A percentile compares a stretch with the other conserved stretches of the same genome.
Conservation (phyloP, 2,329 filamentous ascomycete species). For the Phyllosticta ampelicida region DNA sequence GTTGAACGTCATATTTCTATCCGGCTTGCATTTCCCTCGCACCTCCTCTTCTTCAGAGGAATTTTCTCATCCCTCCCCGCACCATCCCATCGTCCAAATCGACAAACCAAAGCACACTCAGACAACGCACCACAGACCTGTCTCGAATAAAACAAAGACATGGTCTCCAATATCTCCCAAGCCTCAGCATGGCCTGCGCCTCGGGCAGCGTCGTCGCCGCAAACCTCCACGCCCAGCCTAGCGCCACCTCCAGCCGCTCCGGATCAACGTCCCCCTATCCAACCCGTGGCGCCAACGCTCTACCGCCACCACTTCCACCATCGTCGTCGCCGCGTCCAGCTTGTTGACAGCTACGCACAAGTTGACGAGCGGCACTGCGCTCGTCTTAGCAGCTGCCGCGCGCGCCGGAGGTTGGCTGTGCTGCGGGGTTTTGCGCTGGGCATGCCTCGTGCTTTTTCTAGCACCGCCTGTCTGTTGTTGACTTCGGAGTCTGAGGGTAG, state of each 20-base stretch:
- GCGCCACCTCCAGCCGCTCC: neutral
- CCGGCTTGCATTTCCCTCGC: neutral
- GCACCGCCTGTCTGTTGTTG: neutral
- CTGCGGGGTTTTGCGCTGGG: neutral
- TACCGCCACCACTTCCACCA: neutral
- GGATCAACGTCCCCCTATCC: neutral
- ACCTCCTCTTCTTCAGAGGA: neutral
- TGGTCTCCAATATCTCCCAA: neutral
- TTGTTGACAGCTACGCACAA: neutral
- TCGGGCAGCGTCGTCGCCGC: neutral
- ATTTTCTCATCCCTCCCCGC: too few relatives aligned
- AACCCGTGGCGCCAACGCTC: neutral
- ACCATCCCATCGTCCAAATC: neutral
- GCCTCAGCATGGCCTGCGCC: neutral
- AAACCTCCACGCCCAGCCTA: neutral
- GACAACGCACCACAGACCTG: neutral
- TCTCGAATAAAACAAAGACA: neutral
- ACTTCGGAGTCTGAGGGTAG: neutral
- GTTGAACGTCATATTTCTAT: neutral
- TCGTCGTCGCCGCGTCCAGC: neutral
- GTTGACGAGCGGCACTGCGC: neutral
- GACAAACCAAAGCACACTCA: neutral
- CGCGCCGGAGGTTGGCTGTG: neutral
- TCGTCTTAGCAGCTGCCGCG: neutral
- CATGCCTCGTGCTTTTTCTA: neutral